Percentiles rank a stretch among this genome's conserved stretches.
Evolutionary conservation across 805 yeast genomes (phyloP).

Genomic region (Sugiyamaella floridensis): DNA sequence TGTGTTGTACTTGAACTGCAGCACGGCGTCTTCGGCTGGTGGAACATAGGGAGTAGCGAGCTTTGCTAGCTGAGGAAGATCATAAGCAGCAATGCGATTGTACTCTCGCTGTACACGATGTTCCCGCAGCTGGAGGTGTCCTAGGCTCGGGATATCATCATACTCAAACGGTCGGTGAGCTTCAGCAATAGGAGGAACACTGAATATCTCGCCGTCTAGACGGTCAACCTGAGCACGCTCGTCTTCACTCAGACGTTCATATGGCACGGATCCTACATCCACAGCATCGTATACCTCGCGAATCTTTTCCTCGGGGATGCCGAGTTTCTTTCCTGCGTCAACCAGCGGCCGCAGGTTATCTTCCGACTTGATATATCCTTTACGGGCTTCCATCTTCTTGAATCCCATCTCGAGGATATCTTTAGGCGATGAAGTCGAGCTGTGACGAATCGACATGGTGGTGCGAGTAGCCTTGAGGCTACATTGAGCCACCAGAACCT

Average conservation of each 20-base stretch:
- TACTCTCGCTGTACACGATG: conserved; percentile 71
- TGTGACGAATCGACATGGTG: neutral
- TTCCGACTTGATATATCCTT: conserved; percentile 23
- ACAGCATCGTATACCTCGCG: conserved; percentile 23
- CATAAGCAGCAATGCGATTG: conserved; percentile 83
- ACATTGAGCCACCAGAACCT: neutral
- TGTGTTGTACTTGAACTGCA: conserved; percentile 64
- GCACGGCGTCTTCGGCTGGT: conserved; percentile 27
- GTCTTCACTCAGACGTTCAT: conserved; percentile 11
- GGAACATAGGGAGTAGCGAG: conserved; percentile 58
- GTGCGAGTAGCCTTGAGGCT: neutral
- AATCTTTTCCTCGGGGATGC: conserved; percentile 23
- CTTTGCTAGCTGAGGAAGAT: conserved; percentile 65
- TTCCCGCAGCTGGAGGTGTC: conserved; percentile 63
- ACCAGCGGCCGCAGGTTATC: conserved; percentile 24
- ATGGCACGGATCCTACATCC: conserved; percentile 18
- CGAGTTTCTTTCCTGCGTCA: conserved; percentile 27
- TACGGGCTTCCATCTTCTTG: conserved; percentile 24
- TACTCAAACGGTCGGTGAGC: conserved; percentile 35
- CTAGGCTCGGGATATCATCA: conserved; percentile 62
- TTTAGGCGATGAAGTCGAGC: conserved; percentile 3
- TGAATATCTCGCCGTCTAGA: conserved; percentile 22
- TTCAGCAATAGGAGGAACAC: conserved; percentile 17
- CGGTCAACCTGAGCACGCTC: conserved; percentile 16
- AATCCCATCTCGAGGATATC: conserved; percentile 28